These are phyloP conservation scores for Bacterosira constricta DNA, from an alignment of 108 stramenopile species.

Conservation along the genomic window DNA sequence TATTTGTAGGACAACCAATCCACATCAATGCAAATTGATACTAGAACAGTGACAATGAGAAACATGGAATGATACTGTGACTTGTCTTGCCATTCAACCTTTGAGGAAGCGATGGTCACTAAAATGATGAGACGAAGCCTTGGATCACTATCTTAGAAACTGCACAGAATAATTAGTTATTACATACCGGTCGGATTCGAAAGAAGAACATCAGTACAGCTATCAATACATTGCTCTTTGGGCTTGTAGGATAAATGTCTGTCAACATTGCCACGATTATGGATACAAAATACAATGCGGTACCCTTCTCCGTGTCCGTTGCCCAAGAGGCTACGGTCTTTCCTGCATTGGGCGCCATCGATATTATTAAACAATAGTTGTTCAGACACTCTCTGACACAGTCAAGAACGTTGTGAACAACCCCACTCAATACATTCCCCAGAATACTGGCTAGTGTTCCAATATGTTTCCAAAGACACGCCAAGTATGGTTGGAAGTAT, in stretches of 20 bases:
- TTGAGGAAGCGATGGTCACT: not conserved
- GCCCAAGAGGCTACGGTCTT: not conserved
- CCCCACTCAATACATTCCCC: not conserved
- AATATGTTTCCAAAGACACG: no score
- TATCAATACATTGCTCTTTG: not conserved
- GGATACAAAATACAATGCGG: not conserved
- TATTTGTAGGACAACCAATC: constrained; percentile 21
- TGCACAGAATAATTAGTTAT: no score
- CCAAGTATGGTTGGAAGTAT: no score
- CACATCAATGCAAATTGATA: constrained; percentile 8
- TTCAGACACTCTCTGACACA: not conserved
- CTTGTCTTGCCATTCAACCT: not conserved
- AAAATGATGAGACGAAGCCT: not conserved
- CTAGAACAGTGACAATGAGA: not conserved
- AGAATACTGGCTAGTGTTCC: not conserved
- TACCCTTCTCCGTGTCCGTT: not conserved
- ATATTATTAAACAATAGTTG: not conserved
- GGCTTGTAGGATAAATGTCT: constrained; percentile 11
- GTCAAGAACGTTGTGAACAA: not conserved
- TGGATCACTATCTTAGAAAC: not conserved
- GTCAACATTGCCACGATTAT: not conserved
- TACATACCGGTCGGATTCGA: constrained; percentile 14
- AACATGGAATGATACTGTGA: not conserved
- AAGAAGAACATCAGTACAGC: constrained; percentile 12
- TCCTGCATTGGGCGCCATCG: not conserved